Evolutionary conservation across 345 rosid species (phyloP).

Genomic region (Populus pruinosa): DNA sequence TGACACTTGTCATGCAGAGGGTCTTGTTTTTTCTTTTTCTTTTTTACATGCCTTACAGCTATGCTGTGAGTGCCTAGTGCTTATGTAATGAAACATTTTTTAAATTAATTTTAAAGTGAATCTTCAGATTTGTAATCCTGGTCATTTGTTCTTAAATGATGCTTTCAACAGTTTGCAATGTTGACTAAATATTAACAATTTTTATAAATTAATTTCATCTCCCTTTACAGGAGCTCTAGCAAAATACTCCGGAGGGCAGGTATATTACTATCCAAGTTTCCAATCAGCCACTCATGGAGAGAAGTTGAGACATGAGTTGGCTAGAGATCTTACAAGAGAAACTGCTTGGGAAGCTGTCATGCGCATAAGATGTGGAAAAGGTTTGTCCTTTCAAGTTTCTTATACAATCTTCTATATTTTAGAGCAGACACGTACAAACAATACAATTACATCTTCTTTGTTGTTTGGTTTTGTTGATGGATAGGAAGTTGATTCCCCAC

Average conservation of each 20-base stretch:
- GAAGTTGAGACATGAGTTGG: constrained; percentile 79
- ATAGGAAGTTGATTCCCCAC: constrained; percentile 2
- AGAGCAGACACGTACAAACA: neutral
- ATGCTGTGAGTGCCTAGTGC: too few species aligned
- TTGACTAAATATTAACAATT: neutral
- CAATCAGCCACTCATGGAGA: constrained; percentile 70
- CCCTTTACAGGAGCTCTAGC: constrained; percentile 69
- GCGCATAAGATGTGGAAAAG: constrained; percentile 99
- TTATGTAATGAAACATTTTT: too few species aligned
- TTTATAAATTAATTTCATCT: constrained; percentile 1
- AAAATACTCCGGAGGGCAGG: constrained; percentile 97
- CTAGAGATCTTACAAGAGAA: constrained; percentile 95
- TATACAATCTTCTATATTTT: neutral
- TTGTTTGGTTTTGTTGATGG: neutral
- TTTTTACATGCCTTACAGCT: too few species aligned
- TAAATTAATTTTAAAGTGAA: too few species aligned
- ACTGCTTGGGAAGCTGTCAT: constrained; percentile 99
- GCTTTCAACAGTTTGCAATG: neutral
- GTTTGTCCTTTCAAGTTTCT: constrained; percentile 25
- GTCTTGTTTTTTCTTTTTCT: neutral
- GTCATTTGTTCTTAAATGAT: neutral
- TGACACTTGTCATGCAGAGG: neutral
- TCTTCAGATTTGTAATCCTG: too few species aligned
- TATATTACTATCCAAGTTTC: constrained; percentile 85
- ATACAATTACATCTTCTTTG: neutral